These are phyloP conservation scores for Quercus phellos DNA, from an alignment of 331 rosid genomes.

Conservation along the genomic window DNA sequence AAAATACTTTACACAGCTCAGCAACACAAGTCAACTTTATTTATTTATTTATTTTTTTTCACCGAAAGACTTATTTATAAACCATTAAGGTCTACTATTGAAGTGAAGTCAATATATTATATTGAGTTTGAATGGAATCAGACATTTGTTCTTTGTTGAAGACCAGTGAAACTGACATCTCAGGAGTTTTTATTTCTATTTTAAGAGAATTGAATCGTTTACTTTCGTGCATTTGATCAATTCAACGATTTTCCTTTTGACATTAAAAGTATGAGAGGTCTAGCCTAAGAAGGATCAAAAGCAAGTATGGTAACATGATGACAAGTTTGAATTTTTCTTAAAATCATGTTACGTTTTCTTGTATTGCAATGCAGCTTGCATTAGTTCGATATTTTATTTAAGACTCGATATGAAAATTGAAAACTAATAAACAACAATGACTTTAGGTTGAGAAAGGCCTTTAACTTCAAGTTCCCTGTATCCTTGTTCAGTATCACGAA, in stretches of 20 bases:
- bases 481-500: background rate
- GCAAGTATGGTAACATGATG: background rate
- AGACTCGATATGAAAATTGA: background rate
- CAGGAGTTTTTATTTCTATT: background rate
- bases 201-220: background rate
- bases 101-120: background rate
- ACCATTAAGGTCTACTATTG: background rate
- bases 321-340: background rate
- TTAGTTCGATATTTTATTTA: background rate
- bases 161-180: background rate
- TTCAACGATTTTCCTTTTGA: background rate
- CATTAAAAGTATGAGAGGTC: background rate
- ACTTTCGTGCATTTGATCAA: background rate
- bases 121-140: background rate
- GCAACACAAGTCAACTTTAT: slow-evolving; percentile 22
- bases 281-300: background rate
- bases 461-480: background rate
- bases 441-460: background rate
- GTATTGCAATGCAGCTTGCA: background rate
- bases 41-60: background rate
- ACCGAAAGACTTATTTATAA: background rate
- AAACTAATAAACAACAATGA: background rate
- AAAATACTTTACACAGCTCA: background rate
- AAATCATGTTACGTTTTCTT: background rate
- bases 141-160: background rate